Conservation (phyloP, 208 protist genomes). For the Leishmania mexicana region DNA sequence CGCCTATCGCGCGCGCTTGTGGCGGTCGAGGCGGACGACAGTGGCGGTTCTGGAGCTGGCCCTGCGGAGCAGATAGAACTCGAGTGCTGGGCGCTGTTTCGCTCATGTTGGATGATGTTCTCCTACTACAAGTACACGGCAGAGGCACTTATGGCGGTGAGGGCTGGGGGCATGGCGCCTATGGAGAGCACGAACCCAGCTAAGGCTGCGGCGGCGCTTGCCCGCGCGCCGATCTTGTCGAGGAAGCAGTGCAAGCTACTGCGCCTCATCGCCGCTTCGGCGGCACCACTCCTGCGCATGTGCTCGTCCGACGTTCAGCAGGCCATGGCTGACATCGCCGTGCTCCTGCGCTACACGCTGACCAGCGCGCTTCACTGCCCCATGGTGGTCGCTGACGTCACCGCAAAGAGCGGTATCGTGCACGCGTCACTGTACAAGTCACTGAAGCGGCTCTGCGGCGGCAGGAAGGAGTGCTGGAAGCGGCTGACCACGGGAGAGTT, state of each 20-base stretch:
- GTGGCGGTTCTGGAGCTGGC: constrained; percentile 1
- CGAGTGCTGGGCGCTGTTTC: constrained; percentile 52
- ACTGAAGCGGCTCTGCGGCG: constrained; percentile 33
- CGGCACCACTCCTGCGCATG: constrained; percentile 78
- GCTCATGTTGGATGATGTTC: constrained; percentile 81
- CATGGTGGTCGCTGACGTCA: constrained; percentile 20
- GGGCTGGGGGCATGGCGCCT: constrained; percentile 16
- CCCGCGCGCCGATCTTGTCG: constrained; percentile 30
- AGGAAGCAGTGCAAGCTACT: constrained; percentile 48
- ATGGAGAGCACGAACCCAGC: background rate
- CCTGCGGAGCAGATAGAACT: constrained; percentile 30
- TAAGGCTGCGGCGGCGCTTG: background rate
- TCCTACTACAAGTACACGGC: constrained; percentile 76
- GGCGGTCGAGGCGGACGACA: constrained; percentile 20
- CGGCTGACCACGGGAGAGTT: constrained; percentile 64
- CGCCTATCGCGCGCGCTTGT: constrained; percentile 33
- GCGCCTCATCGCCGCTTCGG: constrained; percentile 58
- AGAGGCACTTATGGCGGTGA: constrained; percentile 44
- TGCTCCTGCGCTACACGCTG: constrained; percentile 55
- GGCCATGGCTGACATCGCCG: constrained; percentile 64
- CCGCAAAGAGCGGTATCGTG: constrained; percentile 13
- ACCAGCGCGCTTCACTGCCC: constrained; percentile 20
- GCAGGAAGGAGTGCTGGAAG: constrained; percentile 30
- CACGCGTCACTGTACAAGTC: constrained; percentile 17
- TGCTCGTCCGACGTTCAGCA: constrained; percentile 81